Base-by-base conservation (phyloP, 495 filamentous ascomycete genomes). In the Poronia punctata region DNA sequence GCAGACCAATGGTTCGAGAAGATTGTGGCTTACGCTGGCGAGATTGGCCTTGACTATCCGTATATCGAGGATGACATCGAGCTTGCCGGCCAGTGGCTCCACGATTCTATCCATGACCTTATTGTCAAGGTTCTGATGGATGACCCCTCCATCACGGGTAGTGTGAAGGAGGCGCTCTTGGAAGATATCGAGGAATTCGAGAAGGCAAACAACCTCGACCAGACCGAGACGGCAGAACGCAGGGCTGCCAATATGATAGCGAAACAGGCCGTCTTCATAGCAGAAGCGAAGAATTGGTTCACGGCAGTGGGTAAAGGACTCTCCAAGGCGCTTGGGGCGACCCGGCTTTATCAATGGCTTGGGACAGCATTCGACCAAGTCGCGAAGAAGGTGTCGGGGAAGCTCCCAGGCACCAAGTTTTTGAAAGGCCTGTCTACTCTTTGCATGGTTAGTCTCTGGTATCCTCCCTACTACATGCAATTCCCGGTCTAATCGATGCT, bases 371-470 rank as follows among this genome's bases (percentile, higher is more conserved):
- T 37, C 20, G 22, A 37, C 12, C 2, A 15, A 9, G 14, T 26
- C n/a, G 11, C 21, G 5, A 15, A 3, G 9, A 37, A 25, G n/a
- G 17, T 24, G 7, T n/a, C 35, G 4, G 8, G 2, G 9, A 7
- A 25, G 7, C 19, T 36, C 7, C 33, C 33, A 15, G 35, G 21
- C n/a, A 21, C 21, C 3, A 14, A 37, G 18, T 14, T 14, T 12
- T 21, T 37, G 3, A 25, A 37, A 26, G 35, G 35, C 14, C 2
- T 37, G 5, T 25, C 35, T 6, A 37, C 18, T 17, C 7, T 37
- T 4, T 37, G 35, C 35, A 37, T 37, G 35, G 35, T 37, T 9
- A 26, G 35, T 37, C 11, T 14, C 4, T 26, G 8, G 7, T 26
- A 25, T 37, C 3, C 12, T 21, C 11, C 15, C 27, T 14, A n/a